phyloP scores from a whole-genome alignment of 2,329 filamentous ascomycete species.

The Fusarium redolens region DNA sequence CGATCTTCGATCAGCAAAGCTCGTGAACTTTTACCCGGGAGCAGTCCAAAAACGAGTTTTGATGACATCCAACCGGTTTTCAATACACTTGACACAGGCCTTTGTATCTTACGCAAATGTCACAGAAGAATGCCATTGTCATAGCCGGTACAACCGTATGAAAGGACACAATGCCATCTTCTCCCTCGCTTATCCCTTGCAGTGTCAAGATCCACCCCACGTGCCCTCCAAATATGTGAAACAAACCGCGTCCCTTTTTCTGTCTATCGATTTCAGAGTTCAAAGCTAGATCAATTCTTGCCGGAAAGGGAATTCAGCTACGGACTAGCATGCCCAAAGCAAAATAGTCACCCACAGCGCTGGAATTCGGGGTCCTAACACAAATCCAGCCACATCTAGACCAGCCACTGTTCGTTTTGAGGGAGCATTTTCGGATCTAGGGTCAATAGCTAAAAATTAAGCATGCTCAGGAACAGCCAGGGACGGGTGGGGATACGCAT shows the following conservation, averaged over 20 bases:
- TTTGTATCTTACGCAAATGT: background rate
- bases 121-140: background rate
- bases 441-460: background rate
- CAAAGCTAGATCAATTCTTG: background rate
- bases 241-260: background rate
- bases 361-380: background rate
- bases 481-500: background rate
- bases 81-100: background rate
- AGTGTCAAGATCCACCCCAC: background rate
- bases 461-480: background rate
- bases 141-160: background rate
- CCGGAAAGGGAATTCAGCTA: background rate
- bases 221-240: background rate
- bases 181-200: background rate
- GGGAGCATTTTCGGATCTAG: background rate
- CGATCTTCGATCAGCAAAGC: no score
- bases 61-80: background rate
- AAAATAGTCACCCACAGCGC: background rate
- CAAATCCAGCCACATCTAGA: background rate
- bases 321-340: background rate
- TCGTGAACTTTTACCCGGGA: background rate
- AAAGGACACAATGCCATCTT: background rate
- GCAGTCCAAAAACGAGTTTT: background rate
- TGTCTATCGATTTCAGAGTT: slow-evolving; percentile 2
- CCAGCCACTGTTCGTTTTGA: background rate